Evolutionary conservation across 2,329 filamentous ascomycete genomes (phyloP).

Genomic region (Xylaria sp.): DNA sequence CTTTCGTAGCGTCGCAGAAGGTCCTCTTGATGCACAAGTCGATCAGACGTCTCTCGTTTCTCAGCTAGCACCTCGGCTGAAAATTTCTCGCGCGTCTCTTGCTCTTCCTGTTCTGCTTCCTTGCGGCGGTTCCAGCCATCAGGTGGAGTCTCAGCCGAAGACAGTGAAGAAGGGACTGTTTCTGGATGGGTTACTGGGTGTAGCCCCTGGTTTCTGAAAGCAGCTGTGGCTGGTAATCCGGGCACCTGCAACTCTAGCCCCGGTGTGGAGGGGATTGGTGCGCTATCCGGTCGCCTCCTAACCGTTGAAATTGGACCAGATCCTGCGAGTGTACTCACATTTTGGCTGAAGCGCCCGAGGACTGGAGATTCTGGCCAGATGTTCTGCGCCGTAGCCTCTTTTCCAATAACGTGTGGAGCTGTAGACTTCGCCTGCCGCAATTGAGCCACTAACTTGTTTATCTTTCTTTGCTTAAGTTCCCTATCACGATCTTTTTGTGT

Average conservation of each 20-base stretch:
- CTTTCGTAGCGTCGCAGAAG: conserved; percentile 44
- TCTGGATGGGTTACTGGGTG: conserved; percentile 5
- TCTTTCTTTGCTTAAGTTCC: conserved; percentile 30
- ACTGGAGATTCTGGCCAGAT: conserved; percentile 13
- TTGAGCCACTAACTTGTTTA: conserved; percentile 21
- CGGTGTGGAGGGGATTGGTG: conserved; percentile 10
- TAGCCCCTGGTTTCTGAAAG: conserved; percentile 10
- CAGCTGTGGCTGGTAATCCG: conserved; percentile 2
- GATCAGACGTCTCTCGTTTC: conserved; percentile 30
- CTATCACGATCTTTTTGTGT: conserved; percentile 28
- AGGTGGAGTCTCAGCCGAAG: conserved; percentile 5
- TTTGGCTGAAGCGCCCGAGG: conserved; percentile 7
- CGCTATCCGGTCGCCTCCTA: conserved; percentile 13
- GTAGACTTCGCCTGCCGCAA: conserved; percentile 4
- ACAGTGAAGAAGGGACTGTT: conserved; percentile 19
- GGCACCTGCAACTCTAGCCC: conserved; percentile 6
- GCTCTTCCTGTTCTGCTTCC: conserved; percentile 21
- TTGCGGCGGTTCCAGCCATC: conserved; percentile 13
- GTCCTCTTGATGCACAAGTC: conserved; percentile 37
- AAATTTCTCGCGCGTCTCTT: conserved; percentile 27
- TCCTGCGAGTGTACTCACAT: neutral
- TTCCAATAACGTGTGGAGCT: neutral
- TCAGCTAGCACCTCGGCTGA: conserved; percentile 29
- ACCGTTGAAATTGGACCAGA: conserved; percentile 1
- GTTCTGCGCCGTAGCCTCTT: neutral